Percentiles rank a stretch among this genome's conserved stretches.
phyloP scores from a whole-genome alignment of 164 flowering plant genomes.

The Magnolia kwangsiensis region DNA sequence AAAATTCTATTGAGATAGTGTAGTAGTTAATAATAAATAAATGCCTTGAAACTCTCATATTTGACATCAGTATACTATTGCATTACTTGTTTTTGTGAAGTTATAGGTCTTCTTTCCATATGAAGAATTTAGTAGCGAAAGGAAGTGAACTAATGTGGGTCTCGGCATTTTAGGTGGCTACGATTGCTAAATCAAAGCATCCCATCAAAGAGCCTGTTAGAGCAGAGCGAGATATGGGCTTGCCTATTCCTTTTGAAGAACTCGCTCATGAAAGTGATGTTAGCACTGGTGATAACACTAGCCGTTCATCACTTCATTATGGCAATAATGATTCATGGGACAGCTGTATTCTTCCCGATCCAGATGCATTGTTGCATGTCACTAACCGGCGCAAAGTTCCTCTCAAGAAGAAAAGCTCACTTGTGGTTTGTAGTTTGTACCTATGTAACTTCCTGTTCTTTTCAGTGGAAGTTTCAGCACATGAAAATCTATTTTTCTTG shows the following conservation, averaged over 20 bases:
- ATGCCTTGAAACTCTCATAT: background rate
- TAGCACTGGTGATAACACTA: conserved; percentile 12
- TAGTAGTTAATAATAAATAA: background rate
- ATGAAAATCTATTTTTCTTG: conserved; percentile 15
- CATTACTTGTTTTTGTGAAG: background rate
- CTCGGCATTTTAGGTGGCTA: conserved; percentile 30
- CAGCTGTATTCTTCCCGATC: conserved; percentile 59
- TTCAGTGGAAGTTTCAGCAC: background rate
- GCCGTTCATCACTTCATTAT: conserved; percentile 24
- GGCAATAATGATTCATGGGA: conserved; percentile 16
- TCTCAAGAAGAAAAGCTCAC: conserved; percentile 41
- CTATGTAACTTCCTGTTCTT: background rate
- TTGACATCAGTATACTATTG: background rate
- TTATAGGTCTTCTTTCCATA: background rate
- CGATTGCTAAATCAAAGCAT: conserved; percentile 24
- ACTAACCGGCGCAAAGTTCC: conserved; percentile 78
- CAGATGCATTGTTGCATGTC: conserved; percentile 62
- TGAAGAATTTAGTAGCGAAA: background rate
- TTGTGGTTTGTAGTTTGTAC: conserved; percentile 30
- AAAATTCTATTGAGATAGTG: background rate
- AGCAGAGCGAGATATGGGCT: conserved; percentile 39
- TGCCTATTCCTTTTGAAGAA: conserved; percentile 74
- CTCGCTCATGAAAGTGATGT: conserved; percentile 40
- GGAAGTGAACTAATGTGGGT: background rate
- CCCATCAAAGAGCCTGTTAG: conserved; percentile 34